Base-by-base conservation (phyloP, 805 yeast genomes). In the Lipomyces sp. region DNA sequence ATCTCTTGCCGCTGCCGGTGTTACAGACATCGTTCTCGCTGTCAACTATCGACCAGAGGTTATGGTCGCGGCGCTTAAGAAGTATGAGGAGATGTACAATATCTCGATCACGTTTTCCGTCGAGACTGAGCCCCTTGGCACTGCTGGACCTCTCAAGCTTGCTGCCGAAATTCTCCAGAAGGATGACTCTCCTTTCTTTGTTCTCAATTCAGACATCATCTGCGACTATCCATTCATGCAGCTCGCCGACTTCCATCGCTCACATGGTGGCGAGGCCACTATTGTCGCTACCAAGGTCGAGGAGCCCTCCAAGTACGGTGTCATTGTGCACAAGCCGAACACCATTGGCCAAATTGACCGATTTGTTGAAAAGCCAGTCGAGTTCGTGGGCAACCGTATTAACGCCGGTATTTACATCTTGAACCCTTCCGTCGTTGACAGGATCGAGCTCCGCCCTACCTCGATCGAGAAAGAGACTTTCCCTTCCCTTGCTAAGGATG, bases 1-100 rank as follows among this genome's bases (percentile, higher is more conserved):
- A 84, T 97, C 99, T 62, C 85, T 95, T 71, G 97, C 98, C 70
- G 87, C 87, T 70, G 99, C 99, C 74, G 99, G 99, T 78, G 98
- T 95, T 79, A 95, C 97, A 67, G 99, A 95, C 81, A 93, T 95
- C 75, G 99, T 95, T 56, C 83, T 95, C 75, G 99, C 99, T 69
- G 99, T 95, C 75, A 95, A 95, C 88, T 95, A 95, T 88, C 90
- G 97, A 81, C 99, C 99, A 69, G 99, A 95, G 84, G 97, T 92
- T 73, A 95, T 95, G 99, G 98, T 94, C 72, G 88, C 90, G 74
- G 89, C 98, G 69, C 86, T 95, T 77, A 85, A 95, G 82, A 87
- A 93, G 82, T 95, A 94, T 86, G 98, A 95, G 84, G 83, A 88
- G 78, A 92, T 88, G 80, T 95, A 91, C 81, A 98, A 97, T 80